Conservation (phyloP, 1,139 yeast genomes). For the Debaryomyces coudertii region DNA sequence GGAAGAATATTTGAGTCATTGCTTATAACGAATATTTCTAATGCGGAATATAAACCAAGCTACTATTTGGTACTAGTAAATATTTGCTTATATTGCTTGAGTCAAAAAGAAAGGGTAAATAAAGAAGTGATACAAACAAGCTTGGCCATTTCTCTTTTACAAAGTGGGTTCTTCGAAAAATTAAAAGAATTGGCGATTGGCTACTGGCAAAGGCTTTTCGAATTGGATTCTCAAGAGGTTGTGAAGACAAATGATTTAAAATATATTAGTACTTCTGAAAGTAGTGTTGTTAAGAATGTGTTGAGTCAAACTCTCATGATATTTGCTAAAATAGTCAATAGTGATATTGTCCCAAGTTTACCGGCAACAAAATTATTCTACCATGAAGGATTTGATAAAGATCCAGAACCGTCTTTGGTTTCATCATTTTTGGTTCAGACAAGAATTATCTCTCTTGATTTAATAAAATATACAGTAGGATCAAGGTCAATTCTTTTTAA, state of each 20-base stretch:
- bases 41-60: conserved; percentile 23
- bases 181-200: conserved; percentile 27
- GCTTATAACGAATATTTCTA: conserved; percentile 27
- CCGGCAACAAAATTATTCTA: conserved; percentile 32
- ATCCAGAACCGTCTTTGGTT: conserved; percentile 24
- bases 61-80: conserved; percentile 36
- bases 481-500: conserved; percentile 16
- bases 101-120: conserved; percentile 33
- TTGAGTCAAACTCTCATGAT: conserved; percentile 45
- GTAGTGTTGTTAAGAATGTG: conserved; percentile 43
- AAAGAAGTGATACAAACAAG: conserved; percentile 43
- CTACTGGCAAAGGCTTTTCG: conserved; percentile 25
- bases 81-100: conserved; percentile 28
- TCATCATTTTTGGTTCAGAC: conserved; percentile 45
- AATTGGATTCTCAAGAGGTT: conserved; percentile 24
- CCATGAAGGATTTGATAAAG: conserved; percentile 25
- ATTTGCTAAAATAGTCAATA: conserved; percentile 40
- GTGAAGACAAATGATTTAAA: conserved; percentile 35
- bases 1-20: conserved; percentile 34
- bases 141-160: conserved; percentile 50
- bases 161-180: conserved; percentile 44
- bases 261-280: conserved; percentile 39
- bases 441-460: conserved; percentile 40
- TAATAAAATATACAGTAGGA: conserved; percentile 34
- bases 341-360: conserved; percentile 26